Percentiles rank a stretch among this genome's conserved stretches.
Conservation (phyloP, 768 basidiomycete species). For the Xanthoconium stramineum region DNA sequence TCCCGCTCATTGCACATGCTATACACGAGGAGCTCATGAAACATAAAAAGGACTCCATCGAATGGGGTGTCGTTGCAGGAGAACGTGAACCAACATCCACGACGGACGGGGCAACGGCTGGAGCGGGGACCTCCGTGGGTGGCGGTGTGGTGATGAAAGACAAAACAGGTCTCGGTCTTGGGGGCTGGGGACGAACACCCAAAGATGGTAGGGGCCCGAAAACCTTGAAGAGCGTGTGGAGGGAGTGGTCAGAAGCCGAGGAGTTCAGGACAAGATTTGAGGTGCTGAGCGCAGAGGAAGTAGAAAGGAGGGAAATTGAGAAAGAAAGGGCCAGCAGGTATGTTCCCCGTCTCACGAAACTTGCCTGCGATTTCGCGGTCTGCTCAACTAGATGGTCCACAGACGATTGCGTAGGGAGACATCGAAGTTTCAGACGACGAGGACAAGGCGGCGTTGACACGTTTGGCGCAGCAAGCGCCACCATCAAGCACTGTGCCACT, state of each 20-base stretch:
- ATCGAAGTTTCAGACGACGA: slow-evolving; percentile 58
- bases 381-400: slow-evolving; percentile 7
- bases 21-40: slow-evolving; percentile 93
- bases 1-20: slow-evolving; percentile 88
- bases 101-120: slow-evolving; percentile 16
- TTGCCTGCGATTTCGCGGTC: not conserved
- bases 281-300: slow-evolving; percentile 84
- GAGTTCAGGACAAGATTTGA: slow-evolving; percentile 89
- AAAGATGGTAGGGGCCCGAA: slow-evolving; percentile 80
- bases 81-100: slow-evolving; percentile 36
- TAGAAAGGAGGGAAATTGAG: slow-evolving; percentile 86
- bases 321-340: slow-evolving; percentile 75
- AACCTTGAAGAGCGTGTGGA: slow-evolving; percentile 82
- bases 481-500: slow-evolving; percentile 7
- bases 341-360: slow-evolving; percentile 17
- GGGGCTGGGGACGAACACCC: slow-evolving; percentile 72
- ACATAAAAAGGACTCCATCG: slow-evolving; percentile 92
- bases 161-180: slow-evolving; percentile 76
- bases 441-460: slow-evolving; percentile 37
- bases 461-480: not conserved
- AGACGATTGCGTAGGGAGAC: slow-evolving; percentile 65
- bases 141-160: slow-evolving; percentile 64
- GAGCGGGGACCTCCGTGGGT: slow-evolving; percentile 7
- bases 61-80: slow-evolving; percentile 83
- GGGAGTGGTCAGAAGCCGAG: slow-evolving; percentile 91